Percentiles rank a stretch among this genome's conserved stretches.
These are phyloP conservation scores for Adansonia madagascariensis DNA, from an alignment of 441 rosid genomes.

Conservation along the genomic window DNA sequence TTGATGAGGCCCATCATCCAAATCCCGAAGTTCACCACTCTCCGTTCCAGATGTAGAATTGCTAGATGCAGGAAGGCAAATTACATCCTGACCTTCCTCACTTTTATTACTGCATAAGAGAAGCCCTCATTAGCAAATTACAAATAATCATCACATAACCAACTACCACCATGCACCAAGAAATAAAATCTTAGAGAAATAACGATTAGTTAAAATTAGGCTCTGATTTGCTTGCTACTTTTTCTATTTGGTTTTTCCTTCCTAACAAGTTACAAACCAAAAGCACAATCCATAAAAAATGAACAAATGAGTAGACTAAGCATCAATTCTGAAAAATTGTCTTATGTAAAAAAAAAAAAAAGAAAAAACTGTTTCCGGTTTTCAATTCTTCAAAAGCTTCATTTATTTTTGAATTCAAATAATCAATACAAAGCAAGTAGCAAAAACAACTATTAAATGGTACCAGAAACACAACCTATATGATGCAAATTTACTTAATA, in stretches of 20 bases:
- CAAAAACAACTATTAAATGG: neutral
- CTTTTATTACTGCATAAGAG: conserved; percentile 31
- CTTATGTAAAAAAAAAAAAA: too few relatives aligned
- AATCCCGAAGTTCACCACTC: conserved; percentile 39
- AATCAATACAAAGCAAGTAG: neutral
- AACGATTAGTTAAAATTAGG: neutral
- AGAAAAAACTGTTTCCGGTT: neutral
- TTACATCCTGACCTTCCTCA: conserved; percentile 54
- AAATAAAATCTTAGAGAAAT: neutral
- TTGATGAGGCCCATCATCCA: conserved; percentile 40
- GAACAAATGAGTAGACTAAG: neutral
- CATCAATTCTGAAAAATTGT: neutral
- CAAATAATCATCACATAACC: conserved; percentile 13
- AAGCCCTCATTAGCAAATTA: conserved; percentile 14
- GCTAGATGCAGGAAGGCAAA: conserved; percentile 41
- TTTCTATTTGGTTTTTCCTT: neutral
- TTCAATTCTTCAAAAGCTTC: neutral
- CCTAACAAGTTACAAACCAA: neutral
- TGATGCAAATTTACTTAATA: neutral
- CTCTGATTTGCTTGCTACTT: neutral
- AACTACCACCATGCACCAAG: neutral
- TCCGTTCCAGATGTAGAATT: conserved; percentile 38
- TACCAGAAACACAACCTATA: neutral
- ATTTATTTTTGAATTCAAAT: neutral
- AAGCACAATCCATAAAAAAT: neutral